These are phyloP conservation scores for Exophiala viscosa DNA, from an alignment of 2,329 filamentous ascomycete species.

Conservation along the genomic window DNA sequence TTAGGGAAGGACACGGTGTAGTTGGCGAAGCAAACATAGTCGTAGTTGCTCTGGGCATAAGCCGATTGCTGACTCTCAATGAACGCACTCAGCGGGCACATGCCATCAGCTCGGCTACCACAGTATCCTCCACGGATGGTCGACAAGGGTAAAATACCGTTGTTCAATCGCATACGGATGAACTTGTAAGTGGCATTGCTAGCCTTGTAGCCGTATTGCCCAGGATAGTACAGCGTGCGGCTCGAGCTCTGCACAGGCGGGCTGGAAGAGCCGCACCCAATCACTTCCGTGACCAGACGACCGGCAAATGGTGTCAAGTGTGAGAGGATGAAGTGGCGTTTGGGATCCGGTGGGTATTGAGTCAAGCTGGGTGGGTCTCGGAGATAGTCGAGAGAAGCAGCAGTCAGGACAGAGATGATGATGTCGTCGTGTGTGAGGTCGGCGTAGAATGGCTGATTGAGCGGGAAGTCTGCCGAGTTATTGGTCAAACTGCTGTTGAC, in stretches of 20 bases:
- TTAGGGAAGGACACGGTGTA: constrained; percentile 41
- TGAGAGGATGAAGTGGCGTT: constrained; percentile 49
- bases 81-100: constrained; percentile 45
- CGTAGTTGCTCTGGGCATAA: constrained; percentile 43
- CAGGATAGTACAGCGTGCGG: constrained; percentile 41
- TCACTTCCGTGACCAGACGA: constrained; percentile 54
- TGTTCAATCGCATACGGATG: constrained; percentile 49
- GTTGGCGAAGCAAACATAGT: constrained; percentile 49
- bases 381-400: constrained; percentile 55
- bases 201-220: constrained; percentile 46
- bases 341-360: constrained; percentile 32
- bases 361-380: constrained; percentile 44
- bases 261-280: constrained; percentile 45
- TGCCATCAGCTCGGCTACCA: constrained; percentile 42
- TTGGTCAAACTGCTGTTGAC: constrained; percentile 51
- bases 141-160: constrained; percentile 47
- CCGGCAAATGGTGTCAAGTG: constrained; percentile 55
- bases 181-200: constrained; percentile 45
- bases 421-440: constrained; percentile 55
- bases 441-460: constrained; percentile 49
- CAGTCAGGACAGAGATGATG: constrained; percentile 49
- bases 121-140: constrained; percentile 48
- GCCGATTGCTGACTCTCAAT: constrained; percentile 40
- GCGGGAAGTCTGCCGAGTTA: constrained; percentile 46
- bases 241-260: constrained; percentile 35